Conservation (phyloP, 345 rosid genomes). For the Acer saccharum region DNA sequence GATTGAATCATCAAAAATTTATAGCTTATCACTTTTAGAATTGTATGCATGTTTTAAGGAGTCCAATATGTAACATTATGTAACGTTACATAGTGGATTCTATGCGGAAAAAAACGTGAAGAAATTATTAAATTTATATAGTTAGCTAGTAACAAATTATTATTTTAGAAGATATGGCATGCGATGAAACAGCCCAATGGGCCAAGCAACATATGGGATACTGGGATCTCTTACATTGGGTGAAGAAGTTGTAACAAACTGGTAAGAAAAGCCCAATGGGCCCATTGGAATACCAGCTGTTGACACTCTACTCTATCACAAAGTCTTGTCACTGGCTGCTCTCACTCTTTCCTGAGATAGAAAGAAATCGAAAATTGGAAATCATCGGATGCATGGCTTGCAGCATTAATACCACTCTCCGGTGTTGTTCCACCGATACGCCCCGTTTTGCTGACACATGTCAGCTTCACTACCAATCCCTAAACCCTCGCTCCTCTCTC, state of each 20-base stretch:
- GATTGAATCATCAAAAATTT: no score
- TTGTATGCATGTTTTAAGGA: no score
- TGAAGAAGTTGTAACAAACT: no score
- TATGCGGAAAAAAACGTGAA: no score
- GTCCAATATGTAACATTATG: no score
- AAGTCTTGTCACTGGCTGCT: background rate
- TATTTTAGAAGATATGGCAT: background rate
- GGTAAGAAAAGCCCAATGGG: background rate
- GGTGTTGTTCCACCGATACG: conserved; percentile 48
- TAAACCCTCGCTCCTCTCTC: conserved; percentile 39
- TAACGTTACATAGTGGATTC: no score
- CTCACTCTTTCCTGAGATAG: background rate
- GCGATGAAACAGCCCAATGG: background rate
- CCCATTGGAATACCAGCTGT: no score
- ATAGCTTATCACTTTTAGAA: no score
- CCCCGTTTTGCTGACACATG: conserved; percentile 46
- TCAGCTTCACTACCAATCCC: conserved; percentile 18
- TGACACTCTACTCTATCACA: background rate
- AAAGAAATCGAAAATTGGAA: background rate
- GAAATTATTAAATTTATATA: no score
- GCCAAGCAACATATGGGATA: background rate
- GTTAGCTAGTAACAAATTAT: no score
- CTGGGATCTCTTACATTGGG: no score
- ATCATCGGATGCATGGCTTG: conserved; percentile 47
- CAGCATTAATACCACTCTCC: conserved; percentile 36